A percentile compares a stretch with the other conserved stretches of the same genome.
These are phyloP conservation scores for Zymoseptoria tritici DNA, from an alignment of 2,329 filamentous ascomycete species.

Conservation along the genomic window DNA sequence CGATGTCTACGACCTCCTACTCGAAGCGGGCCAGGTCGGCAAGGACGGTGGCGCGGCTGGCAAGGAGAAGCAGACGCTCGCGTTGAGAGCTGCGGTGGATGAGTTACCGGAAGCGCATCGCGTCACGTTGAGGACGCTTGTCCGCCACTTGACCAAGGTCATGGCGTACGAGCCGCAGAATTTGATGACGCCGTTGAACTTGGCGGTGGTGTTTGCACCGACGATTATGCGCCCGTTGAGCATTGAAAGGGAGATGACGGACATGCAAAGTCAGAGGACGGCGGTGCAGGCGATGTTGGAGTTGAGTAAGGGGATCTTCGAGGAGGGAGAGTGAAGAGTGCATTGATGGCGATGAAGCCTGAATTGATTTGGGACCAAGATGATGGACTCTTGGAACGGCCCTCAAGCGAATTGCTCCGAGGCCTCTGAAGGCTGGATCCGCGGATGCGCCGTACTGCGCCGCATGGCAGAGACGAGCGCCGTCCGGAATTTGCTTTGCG, in stretches of 20 bases:
- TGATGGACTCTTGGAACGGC: background rate
- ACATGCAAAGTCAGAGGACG: conserved; percentile 88
- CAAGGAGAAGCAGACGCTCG: conserved; percentile 59
- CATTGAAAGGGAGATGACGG: conserved; percentile 88
- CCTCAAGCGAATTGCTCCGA: too few relatives aligned
- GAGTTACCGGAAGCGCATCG: conserved; percentile 75
- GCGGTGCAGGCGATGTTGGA: conserved; percentile 91
- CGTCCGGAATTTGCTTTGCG: too few relatives aligned
- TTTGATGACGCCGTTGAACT: conserved; percentile 91
- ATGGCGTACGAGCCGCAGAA: conserved; percentile 78
- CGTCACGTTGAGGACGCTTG: conserved; percentile 84
- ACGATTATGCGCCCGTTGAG: conserved; percentile 92
- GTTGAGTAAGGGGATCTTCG: conserved; percentile 74
- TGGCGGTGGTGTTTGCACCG: conserved; percentile 94
- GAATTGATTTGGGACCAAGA: background rate
- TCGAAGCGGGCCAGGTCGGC: conserved; percentile 58
- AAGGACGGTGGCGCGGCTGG: conserved; percentile 35
- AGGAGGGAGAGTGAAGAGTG: conserved; percentile 10
- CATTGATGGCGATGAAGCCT: background rate
- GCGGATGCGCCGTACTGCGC: too few relatives aligned
- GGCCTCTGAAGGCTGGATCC: too few relatives aligned
- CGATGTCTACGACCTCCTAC: conserved; percentile 80
- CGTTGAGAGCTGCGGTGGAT: conserved; percentile 66
- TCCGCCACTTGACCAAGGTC: conserved; percentile 87
- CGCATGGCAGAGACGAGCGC: too few relatives aligned